A percentile compares a stretch with the other conserved stretches of the same genome.
Evolutionary conservation across 1,139 yeast genomes (phyloP).

Genomic region (Kodamaea plutei): DNA sequence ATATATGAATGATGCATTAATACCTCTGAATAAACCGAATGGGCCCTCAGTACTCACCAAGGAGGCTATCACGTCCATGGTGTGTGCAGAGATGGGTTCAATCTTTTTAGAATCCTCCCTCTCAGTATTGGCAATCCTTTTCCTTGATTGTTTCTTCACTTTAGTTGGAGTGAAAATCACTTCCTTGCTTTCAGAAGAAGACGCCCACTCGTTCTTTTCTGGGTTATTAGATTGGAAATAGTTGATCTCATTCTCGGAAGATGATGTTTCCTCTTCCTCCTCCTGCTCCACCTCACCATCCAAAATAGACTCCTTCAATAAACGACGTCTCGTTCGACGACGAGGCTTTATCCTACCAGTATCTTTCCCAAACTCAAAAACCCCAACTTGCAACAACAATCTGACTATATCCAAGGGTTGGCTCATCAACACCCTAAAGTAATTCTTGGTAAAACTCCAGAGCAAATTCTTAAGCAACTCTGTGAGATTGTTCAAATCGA

Average conservation of each 20-base stretch:
- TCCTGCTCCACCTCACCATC: slow-evolving; percentile 1
- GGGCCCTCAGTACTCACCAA: slow-evolving; percentile 76
- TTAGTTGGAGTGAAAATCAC: no score
- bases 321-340: slow-evolving; percentile 7
- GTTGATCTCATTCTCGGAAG: slow-evolving; percentile 39
- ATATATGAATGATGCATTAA: slow-evolving; percentile 79
- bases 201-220: slow-evolving; percentile 7
- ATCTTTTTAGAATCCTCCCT: slow-evolving; percentile 40
- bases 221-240: slow-evolving; percentile 41
- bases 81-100: slow-evolving; percentile 60
- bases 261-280: slow-evolving; percentile 5
- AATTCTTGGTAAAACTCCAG: slow-evolving; percentile 62
- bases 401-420: slow-evolving; percentile 91
- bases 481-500: slow-evolving; percentile 53
- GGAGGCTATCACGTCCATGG: slow-evolving; percentile 68
- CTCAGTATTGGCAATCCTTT: slow-evolving; percentile 3
- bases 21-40: slow-evolving; percentile 79
- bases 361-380: slow-evolving; percentile 29
- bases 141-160: slow-evolving; percentile 5
- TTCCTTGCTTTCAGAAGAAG: slow-evolving; percentile 2
- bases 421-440: slow-evolving; percentile 60
- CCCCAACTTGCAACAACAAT: slow-evolving; percentile 76
- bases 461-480: slow-evolving; percentile 52
- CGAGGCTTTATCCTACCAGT: slow-evolving; percentile 12
- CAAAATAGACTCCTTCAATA: slow-evolving; percentile 5